Base-by-base conservation (phyloP, 306 rosid genomes). In the Rosa rugosa region DNA sequence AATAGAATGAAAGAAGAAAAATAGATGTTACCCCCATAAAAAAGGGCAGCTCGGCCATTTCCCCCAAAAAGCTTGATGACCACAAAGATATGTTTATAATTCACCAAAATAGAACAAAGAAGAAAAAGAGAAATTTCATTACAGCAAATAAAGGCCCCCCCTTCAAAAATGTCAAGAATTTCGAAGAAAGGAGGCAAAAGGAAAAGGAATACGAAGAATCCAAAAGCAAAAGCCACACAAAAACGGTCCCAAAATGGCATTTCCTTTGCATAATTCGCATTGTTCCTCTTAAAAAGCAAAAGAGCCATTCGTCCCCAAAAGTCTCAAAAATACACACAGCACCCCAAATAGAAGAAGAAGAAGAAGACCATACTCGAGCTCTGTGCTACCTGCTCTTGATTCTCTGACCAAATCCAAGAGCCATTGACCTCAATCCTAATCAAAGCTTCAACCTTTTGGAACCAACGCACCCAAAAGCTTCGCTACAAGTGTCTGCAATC, bases 391-490 rank as follows among this genome's bases (percentile, higher is more conserved):
- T 49, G 23, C 59, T 53, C 23, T 14, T 49, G 59, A 53, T 53
- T 17, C 23, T 53, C 10, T 53, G 59, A 5, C 46, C 8, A 47
- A 47, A 47, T 47, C 51, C 51, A 11, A 53, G 59, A 53, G 3
- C 31, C 65, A 59, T 10, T 9, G 14, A 22, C 31, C 65, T 23
- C 31, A 22, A 59, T 59, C 9, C 65, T 59, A 59, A 10, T 25
- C 65, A 38, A 65, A 65, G 71, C 46, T 65, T 65, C 47, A 65
- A 65, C 71, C 71, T 65, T 34, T 65, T 17, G 11, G 16, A 63
- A 63, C 38, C 34, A 34, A 6, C 6, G 4, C 2, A 25, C 18
- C 40, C 17, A 14, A 74, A 41, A 20, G 9, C 69, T 13, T 75
- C 69, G 34, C 22, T 64, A 5, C 72, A 54, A 65, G 75, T 38